Base-by-base conservation (phyloP, 176 grass and related monocot species). In the Phoenix roebelenii region DNA sequence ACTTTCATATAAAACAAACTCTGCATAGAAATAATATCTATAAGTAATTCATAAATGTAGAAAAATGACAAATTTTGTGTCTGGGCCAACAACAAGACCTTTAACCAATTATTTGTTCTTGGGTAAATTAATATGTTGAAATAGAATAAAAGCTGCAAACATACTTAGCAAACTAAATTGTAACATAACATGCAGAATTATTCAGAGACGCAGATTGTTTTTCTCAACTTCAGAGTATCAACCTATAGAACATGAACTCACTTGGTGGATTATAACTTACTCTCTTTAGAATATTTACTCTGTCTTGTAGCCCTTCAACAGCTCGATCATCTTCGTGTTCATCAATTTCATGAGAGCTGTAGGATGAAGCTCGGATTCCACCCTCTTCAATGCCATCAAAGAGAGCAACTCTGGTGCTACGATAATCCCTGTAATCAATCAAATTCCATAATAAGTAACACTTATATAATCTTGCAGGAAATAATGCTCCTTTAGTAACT, bases 311-410 rank as follows among this genome's bases (percentile, higher is more conserved):
- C 67, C 93, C 93, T 77, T 88, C 83, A 49, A 97, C 53, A 72
- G 79, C 84, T 75, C 57, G 73, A 72, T 92, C 84, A 67, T 97
- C 91, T 23, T 84, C 83, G 51, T 85, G 81, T 14, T 91, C 81
- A 57, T 88, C 84, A 75, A 88, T 91, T 76, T 97, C 93, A 80
- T 85, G 83, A 35, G 87, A 82, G 54, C 84, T 88, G 67, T 85
- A 85, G 65, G 87, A 60, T 60, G 87, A 68, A 50, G 87, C 70
- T 14, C 67, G 55, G 63, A 97, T 50, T 66, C 93, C 87, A 61
- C 87, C 87, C 64, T 97, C 93, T 74, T 97, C 93, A 73, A 88
- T 82, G 63, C 87, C 87, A 91, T 91, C 93, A 52, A 91, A 88
- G 17, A 97, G 78, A 48, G 84, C 77, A 57, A 69, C 66, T 80